Conservation (phyloP, 345 rosid genomes). For the Rhodamnia rubescens region DNA sequence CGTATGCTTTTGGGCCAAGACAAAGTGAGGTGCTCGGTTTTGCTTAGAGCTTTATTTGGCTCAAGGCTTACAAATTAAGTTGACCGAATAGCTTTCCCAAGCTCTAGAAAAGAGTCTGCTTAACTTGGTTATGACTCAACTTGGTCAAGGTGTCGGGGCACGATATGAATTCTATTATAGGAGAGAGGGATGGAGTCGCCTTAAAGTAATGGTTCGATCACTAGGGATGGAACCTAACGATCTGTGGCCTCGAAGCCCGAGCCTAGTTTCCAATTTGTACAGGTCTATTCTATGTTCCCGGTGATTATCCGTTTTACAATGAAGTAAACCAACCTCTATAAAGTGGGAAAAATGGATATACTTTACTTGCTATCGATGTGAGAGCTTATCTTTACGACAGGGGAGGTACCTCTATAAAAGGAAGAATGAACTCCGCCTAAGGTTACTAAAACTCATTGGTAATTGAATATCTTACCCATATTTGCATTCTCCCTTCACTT, state of each 20-base stretch:
- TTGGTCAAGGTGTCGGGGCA: too few relatives aligned
- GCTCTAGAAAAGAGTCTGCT: too few relatives aligned
- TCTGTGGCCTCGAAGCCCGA: neutral
- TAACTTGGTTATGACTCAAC: too few relatives aligned
- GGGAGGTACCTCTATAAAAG: neutral
- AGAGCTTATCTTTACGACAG: neutral
- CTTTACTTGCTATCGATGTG: too few relatives aligned
- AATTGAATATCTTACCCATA: neutral
- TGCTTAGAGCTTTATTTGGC: too few relatives aligned
- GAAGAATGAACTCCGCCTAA: neutral
- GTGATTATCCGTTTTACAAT: neutral
- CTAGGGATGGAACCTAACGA: neutral
- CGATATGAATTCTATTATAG: too few relatives aligned
- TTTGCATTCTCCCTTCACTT: neutral
- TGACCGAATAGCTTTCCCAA: neutral
- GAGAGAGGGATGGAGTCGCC: too few relatives aligned
- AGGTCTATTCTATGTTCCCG: neutral
- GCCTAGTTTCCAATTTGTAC: neutral
- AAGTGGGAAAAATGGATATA: too few relatives aligned
- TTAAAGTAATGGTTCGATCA: too few relatives aligned
- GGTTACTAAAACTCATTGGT: neutral
- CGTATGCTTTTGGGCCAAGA: fast-evolving
- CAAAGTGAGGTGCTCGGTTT: neutral
- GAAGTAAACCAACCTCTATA: neutral
- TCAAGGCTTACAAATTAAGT: neutral